Evolutionary conservation across 257 asterid genomes (phyloP).

Genomic region (Fraxinus excelsior): DNA sequence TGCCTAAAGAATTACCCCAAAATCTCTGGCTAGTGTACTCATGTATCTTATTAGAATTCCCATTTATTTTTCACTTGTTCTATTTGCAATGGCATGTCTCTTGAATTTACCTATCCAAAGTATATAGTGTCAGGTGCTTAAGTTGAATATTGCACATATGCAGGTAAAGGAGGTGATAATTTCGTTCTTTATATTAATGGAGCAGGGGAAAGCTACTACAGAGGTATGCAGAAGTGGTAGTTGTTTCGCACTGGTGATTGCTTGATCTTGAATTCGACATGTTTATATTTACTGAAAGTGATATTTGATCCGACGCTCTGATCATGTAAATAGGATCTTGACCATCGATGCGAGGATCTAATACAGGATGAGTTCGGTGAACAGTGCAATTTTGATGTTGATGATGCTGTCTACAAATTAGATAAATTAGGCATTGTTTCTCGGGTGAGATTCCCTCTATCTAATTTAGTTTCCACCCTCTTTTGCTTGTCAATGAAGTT

Average conservation of each 20-base stretch:
- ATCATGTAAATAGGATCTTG: conserved; percentile 70
- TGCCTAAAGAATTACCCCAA: background rate
- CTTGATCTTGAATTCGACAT: conserved; percentile 25
- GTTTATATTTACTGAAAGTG: conserved; percentile 6
- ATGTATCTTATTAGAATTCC: background rate
- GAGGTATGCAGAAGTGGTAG: conserved; percentile 48
- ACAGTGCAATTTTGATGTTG: conserved; percentile 86
- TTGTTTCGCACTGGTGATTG: background rate
- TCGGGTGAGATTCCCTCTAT: conserved; percentile 60
- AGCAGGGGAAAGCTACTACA: conserved; percentile 91
- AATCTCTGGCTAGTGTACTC: background rate
- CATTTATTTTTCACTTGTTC: conserved; percentile 3
- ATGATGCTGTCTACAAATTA: conserved; percentile 84
- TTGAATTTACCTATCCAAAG: background rate
- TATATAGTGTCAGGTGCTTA: conserved; percentile 14
- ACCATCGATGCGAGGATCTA: conserved; percentile 81
- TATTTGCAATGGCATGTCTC: conserved; percentile 8
- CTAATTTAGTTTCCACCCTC: conserved; percentile 9
- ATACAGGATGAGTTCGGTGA: conserved; percentile 90
- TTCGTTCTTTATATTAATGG: conserved; percentile 92
- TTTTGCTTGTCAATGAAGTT: background rate
- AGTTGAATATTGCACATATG: conserved; percentile 32
- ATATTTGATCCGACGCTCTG: conserved; percentile 23
- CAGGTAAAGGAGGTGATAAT: conserved; percentile 99
- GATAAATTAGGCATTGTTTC: conserved; percentile 86